Base-by-base conservation (phyloP, 2,329 filamentous ascomycete species). In the Hortaea werneckii region DNA sequence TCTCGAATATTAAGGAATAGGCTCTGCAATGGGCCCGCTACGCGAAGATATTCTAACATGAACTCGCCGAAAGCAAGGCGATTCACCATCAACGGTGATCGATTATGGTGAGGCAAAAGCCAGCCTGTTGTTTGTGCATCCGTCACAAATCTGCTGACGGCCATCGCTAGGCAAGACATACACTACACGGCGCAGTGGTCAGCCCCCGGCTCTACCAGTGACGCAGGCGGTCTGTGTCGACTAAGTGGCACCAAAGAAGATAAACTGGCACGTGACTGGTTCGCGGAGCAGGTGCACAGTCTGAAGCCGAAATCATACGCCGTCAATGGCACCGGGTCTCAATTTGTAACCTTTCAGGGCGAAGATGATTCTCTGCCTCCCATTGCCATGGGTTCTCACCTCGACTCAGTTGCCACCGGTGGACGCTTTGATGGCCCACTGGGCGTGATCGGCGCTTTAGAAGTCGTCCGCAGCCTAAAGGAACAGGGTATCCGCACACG, bases 391-490 rank as follows among this genome's bases (percentile, higher is more conserved):
- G 50, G 50, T 20, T 47, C 44, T 10, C 50, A 52, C 40, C 48
- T 52, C 11, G 49, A 51, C 42, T 59, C 57, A 6, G 52, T 56
- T 11, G 52, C 56, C 5, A 52, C 54, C 8, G 57, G 57, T 29
- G 56, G 57, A n/a, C 49, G 47, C 32, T 59, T 54, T 39, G 57
- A 59, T 41, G 56, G 57, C 3, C 52, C 54, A 9, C 46, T 59
- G 11, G 57, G 57, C 40, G 57, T 59, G 9, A n/a, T 53, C 6
- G 47, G 51, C 5, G 58, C 54, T 6, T 55, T 67, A 26, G 64
- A 67, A 50, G 59, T 66, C 30, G 55, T 67, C n/a, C 54, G 61
- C 20, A 62, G 56, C 1, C 50, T 68, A 9, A 56, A 65, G 30
- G 62, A 66, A 28, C 62, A 59, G 41, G 49, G 46, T n/a, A 50